Conservation (phyloP, 2,329 filamentous ascomycete species). For the Cryphonectria parasitica region DNA sequence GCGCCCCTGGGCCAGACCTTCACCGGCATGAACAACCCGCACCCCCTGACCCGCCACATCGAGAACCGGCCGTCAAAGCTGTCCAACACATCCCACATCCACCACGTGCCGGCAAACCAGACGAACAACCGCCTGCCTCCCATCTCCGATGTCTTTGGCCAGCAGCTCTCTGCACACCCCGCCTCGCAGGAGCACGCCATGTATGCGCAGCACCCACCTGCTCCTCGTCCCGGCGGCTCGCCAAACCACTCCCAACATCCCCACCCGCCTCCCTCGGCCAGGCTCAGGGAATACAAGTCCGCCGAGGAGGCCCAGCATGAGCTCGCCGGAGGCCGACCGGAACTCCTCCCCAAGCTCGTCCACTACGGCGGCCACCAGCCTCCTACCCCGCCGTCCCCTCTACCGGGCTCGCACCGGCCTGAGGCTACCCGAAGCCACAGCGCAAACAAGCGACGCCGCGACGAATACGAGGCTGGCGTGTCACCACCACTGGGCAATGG, state of each 20-base stretch:
- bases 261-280: conserved; percentile 58
- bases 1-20: conserved; percentile 94
- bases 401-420: conserved; percentile 52
- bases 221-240: conserved; percentile 73
- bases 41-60: conserved; percentile 76
- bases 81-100: conserved; percentile 84
- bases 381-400: conserved; percentile 84
- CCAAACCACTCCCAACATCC: conserved; percentile 70
- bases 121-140: conserved; percentile 91
- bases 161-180: conserved; percentile 68
- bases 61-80: conserved; percentile 82
- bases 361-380: conserved; percentile 95
- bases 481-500: conserved; percentile 83
- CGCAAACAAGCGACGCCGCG: conserved; percentile 70
- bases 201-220: conserved; percentile 65
- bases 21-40: conserved; percentile 82
- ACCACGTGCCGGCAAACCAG: conserved; percentile 85
- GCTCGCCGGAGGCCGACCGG: conserved; percentile 86
- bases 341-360: conserved; percentile 88
- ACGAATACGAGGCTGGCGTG: conserved; percentile 91
- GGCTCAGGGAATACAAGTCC: conserved; percentile 87
- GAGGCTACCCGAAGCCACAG: conserved; percentile 62
- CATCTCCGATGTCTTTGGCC: conserved; percentile 92
- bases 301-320: conserved; percentile 95
- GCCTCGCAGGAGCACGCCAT: conserved; percentile 55